Evolutionary conservation across 2,329 filamentous ascomycete species (phyloP).

Genomic region (Cladosporium sp.): DNA sequence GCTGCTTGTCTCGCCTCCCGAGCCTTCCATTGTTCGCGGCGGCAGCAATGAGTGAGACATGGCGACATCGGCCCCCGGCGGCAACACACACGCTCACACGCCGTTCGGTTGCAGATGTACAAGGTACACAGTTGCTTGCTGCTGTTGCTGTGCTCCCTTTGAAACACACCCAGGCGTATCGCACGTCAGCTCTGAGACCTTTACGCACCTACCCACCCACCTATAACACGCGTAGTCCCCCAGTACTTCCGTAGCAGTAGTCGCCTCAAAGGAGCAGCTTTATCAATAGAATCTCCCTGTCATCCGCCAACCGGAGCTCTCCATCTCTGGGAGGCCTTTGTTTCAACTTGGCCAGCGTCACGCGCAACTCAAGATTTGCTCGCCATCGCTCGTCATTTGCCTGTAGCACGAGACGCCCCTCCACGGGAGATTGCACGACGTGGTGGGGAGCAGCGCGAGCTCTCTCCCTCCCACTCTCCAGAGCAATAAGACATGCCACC

Average conservation of each 20-base stretch:
- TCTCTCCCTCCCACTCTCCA: slow-evolving; percentile 3
- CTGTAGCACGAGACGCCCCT: slow-evolving; percentile 13
- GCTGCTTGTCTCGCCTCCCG: slow-evolving; percentile 2
- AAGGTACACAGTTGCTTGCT: background rate
- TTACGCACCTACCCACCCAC: background rate
- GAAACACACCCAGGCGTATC: slow-evolving; percentile 10
- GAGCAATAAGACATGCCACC: slow-evolving; percentile 15
- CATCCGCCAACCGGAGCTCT: background rate
- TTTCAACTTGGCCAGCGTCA: slow-evolving; percentile 12
- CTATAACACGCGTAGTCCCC: slow-evolving; percentile 5
- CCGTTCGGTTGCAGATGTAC: slow-evolving; percentile 2
- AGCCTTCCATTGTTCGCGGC: background rate
- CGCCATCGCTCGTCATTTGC: slow-evolving; percentile 15
- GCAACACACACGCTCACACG: background rate
- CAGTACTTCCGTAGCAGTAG: background rate
- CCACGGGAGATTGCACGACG: slow-evolving; percentile 13
- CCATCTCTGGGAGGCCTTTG: background rate
- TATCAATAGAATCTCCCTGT: slow-evolving; percentile 2
- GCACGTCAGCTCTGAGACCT: slow-evolving; percentile 12
- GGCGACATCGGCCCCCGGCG: slow-evolving; percentile 6
- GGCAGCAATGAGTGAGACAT: background rate
- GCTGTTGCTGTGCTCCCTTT: slow-evolving; percentile 14
- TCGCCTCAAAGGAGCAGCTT: slow-evolving; percentile 1
- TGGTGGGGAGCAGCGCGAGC: slow-evolving; percentile 8
- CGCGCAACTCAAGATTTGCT: slow-evolving; percentile 6